A percentile compares a stretch with the other conserved stretches of the same genome.
Conservation (phyloP, 805 yeast genomes). For the Lipomyces starkeyi region DNA sequence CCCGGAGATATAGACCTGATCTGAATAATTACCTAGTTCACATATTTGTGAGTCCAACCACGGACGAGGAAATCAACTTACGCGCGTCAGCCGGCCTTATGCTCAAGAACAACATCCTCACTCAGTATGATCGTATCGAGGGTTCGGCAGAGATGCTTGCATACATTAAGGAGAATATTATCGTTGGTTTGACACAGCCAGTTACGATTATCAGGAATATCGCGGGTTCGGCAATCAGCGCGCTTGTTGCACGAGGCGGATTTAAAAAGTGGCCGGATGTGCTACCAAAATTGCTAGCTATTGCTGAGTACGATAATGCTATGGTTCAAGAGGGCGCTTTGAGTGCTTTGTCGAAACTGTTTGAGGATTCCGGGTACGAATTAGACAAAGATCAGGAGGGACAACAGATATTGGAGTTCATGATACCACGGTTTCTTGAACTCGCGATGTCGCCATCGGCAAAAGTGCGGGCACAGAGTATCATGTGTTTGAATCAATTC, state of each 20-base stretch:
- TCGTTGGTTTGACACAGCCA: conserved; percentile 58
- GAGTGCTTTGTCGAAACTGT: conserved; percentile 80
- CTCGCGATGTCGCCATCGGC: conserved; percentile 53
- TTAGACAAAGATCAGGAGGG: conserved; percentile 72
- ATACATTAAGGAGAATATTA: conserved; percentile 54
- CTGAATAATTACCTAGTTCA: conserved; percentile 79
- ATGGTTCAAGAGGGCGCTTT: conserved; percentile 74
- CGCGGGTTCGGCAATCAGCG: conserved; percentile 87
- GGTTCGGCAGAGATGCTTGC: conserved; percentile 48
- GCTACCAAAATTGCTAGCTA: conserved; percentile 68
- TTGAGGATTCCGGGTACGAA: conserved; percentile 79
- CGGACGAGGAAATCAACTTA: conserved; percentile 56
- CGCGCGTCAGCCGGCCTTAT: conserved; percentile 89
- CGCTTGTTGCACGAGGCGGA: conserved; percentile 74
- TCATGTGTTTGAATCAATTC: conserved; percentile 78
- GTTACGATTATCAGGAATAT: conserved; percentile 77
- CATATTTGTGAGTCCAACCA: conserved; percentile 63
- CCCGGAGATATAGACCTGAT: conserved; percentile 68
- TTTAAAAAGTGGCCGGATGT: conserved; percentile 74
- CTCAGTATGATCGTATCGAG: conserved; percentile 44
- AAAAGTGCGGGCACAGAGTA: conserved; percentile 63
- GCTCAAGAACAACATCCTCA: conserved; percentile 73
- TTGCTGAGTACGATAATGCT: conserved; percentile 59
- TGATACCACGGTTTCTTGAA: conserved; percentile 69
- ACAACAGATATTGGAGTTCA: conserved; percentile 66